Percentiles rank a stretch among this genome's conserved stretches.
These are phyloP conservation scores for Hyphopichia fennica DNA, from an alignment of 1,139 yeast genomes.

Conservation along the genomic window DNA sequence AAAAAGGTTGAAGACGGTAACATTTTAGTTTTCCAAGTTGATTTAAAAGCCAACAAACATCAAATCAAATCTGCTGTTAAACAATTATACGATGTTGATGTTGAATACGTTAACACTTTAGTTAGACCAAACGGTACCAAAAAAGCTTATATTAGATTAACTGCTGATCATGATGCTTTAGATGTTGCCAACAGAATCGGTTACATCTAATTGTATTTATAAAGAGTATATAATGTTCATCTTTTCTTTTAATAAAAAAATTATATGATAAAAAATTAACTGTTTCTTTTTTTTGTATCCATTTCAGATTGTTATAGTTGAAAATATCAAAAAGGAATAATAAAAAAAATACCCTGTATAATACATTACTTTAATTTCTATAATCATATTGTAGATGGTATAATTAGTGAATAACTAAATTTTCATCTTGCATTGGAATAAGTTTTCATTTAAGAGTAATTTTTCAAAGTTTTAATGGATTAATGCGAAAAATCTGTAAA, in stretches of 20 bases:
- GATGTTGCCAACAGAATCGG: constrained; percentile 99
- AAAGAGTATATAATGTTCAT: neutral
- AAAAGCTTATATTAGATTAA: constrained; percentile 99
- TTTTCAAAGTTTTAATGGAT: no score
- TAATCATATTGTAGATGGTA: no score
- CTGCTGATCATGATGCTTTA: constrained; percentile 99
- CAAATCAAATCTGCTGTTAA: constrained; percentile 98
- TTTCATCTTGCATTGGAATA: no score
- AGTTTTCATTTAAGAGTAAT: no score
- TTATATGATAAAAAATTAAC: no score
- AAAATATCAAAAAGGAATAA: no score
- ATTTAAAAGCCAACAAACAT: constrained; percentile 94
- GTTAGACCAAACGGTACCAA: constrained; percentile 99
- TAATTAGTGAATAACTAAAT: no score
- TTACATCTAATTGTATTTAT: constrained; percentile 65
- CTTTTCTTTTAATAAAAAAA: neutral
- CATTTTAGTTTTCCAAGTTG: constrained; percentile 98
- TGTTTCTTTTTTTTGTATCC: no score
- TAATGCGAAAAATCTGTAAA: no score
- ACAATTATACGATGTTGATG: constrained; percentile 97
- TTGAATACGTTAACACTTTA: constrained; percentile 90
- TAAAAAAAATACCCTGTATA: no score
- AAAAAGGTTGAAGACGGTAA: constrained; percentile 99
- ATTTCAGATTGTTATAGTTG: no score
- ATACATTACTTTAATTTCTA: no score